Conservation (phyloP, 306 rosid genomes). For the Prinsepia uniflora region DNA sequence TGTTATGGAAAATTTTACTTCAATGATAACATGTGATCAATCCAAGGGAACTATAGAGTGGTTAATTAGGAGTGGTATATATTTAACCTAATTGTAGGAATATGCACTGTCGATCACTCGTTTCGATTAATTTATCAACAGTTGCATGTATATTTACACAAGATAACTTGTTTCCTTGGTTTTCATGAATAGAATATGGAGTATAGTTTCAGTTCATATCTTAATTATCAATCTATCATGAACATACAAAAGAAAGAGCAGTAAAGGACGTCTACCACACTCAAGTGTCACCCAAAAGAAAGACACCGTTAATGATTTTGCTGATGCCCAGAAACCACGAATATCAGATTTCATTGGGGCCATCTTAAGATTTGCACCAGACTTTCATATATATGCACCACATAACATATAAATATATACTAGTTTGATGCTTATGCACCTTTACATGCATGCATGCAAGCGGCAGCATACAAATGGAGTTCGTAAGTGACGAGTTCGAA, state of each 20-base stretch:
- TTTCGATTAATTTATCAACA: not conserved
- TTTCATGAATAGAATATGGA: no score
- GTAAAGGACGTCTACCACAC: conserved; percentile 20
- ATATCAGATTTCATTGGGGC: conserved; percentile 5
- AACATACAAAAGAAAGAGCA: not conserved
- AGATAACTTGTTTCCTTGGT: no score
- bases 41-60: not conserved
- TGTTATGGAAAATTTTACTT: not conserved
- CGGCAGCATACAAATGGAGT: no score
- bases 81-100: not conserved
- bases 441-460: no score
- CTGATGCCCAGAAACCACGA: not conserved
- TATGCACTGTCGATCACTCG: not conserved
- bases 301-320: conserved; percentile 17
- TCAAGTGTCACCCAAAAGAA: conserved; percentile 30
- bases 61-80: not conserved
- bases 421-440: no score
- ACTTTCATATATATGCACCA: not conserved
- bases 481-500: no score
- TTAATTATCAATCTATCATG: not conserved
- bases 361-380: conserved; percentile 7
- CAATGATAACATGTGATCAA: not conserved
- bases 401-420: no score
- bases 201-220: no score
- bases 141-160: no score